Evolutionary conservation across 768 basidiomycete species (phyloP).

Genomic region (Leccinum uliginosum): DNA sequence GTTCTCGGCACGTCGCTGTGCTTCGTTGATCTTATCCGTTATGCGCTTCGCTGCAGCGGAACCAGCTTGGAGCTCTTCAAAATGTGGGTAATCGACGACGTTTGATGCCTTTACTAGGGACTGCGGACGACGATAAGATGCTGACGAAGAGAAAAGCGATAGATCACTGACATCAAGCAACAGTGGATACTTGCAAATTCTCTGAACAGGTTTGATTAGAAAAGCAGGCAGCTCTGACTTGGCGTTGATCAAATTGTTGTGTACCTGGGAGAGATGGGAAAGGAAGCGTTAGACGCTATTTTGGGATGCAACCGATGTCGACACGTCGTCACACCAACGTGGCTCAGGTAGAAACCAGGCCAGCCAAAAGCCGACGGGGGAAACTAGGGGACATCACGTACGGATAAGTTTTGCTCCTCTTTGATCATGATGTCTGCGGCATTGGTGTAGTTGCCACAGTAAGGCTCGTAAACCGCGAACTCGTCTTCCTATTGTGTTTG

Average conservation of each 20-base stretch:
- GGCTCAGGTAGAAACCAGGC: constrained; percentile 13
- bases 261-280: constrained; percentile 42
- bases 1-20: constrained; percentile 88
- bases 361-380: background rate
- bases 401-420: constrained; percentile 82
- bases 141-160: constrained; percentile 8
- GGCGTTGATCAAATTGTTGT: constrained; percentile 82
- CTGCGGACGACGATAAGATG: constrained; percentile 33
- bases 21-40: constrained; percentile 94
- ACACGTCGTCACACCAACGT: constrained; percentile 26
- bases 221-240: constrained; percentile 93
- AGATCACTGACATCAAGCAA: constrained; percentile 72
- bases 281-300: constrained; percentile 20
- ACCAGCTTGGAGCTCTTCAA: constrained; percentile 80
- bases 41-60: constrained; percentile 87
- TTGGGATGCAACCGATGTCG: constrained; percentile 8
- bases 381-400: constrained; percentile 40
- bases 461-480: constrained; percentile 94
- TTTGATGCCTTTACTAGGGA: constrained; percentile 72
- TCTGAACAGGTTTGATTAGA: constrained; percentile 97
- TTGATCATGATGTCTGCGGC: constrained; percentile 81
- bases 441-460: constrained; percentile 91
- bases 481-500: constrained; percentile 79
- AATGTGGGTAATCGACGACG: constrained; percentile 58
- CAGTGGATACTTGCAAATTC: constrained; percentile 97